Base-by-base conservation (phyloP, 306 rosid species). In the Parietaria judaica region DNA sequence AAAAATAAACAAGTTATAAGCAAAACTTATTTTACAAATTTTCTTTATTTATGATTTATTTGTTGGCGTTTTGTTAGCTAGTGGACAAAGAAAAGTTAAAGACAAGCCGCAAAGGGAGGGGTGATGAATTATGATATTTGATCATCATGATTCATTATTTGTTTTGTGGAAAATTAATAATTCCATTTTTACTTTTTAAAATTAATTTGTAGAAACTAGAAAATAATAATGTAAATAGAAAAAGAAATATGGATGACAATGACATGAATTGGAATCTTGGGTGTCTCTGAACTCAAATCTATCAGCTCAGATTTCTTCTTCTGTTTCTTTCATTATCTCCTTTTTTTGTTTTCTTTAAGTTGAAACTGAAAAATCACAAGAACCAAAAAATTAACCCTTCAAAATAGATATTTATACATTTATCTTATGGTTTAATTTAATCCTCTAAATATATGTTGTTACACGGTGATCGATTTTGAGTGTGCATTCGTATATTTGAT, bases 71-170 rank as follows among this genome's bases (percentile, higher is more conserved):
- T 49, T 49, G 53, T 49, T 7, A 5, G 9, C 10, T 49, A 10
- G 53, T 49, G 53, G 15, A 6, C 15, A 11, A 10, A 49, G 14
- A 49, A 49, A 49, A n/a, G 5, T n/a, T 7, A 49, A 49, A n/a
- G n/a, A 11, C 6, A 49, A 49, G 53, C 53, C 53, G 53, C 53
- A 49, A 49, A 49, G 53, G 53, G 53, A 49, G 53, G 53, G 53
- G 53, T 49, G 53, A 49, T 49, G 53, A 49, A 49, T 49, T 49
- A 49, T 49, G 53, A n/a, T 49, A 23, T 23, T 23, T 23, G 53
- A 49, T 49, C 53, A 49, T 49, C n/a, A 49, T 49, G 53, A n/a
- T 49, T 11, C 5, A 41, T 41, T 41, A 41, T 41, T 41, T 49
- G 53, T 7, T 10, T 49, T 49, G 5, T 49, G 53, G 53, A 49